phyloP scores from a whole-genome alignment of 179 eudicot genomes.

The Sideroxylon spinosum region DNA sequence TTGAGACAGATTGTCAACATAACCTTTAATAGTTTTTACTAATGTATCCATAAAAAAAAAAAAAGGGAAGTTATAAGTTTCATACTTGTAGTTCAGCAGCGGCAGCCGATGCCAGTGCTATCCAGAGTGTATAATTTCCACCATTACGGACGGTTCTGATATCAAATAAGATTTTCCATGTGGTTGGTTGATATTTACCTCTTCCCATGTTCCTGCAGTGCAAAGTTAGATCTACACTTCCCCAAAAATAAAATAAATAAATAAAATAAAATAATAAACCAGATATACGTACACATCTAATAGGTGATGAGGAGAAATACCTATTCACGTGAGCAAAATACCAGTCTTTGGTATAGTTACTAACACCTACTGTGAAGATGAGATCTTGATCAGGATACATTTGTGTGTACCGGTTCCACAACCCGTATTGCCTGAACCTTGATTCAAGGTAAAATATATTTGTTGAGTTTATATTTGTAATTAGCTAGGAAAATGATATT shows the following conservation, averaged over 20 bases:
- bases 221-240: background rate
- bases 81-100: constrained; percentile 38
- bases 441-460: background rate
- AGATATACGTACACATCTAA: no score
- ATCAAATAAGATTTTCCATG: constrained; percentile 37
- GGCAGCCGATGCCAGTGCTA: constrained; percentile 43
- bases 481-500: background rate
- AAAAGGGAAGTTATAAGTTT: background rate
- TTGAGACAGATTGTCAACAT: no score
- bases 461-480: background rate
- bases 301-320: constrained; percentile 17
- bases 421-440: constrained; percentile 73
- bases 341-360: constrained; percentile 49
- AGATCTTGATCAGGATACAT: constrained; percentile 51
- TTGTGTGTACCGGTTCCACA: constrained; percentile 68
- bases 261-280: no score
- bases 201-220: constrained; percentile 20
- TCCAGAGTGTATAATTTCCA: constrained; percentile 30
- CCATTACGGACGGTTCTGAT: constrained; percentile 20
- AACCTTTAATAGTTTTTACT: no score
- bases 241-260: background rate
- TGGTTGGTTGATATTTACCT: constrained; percentile 20
- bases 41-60: background rate
- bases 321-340: constrained; percentile 64
- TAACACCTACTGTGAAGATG: constrained; percentile 43